Base-by-base conservation (phyloP, 1,284 basidiomycete genomes). In the Uromyces viciae-fabae region DNA sequence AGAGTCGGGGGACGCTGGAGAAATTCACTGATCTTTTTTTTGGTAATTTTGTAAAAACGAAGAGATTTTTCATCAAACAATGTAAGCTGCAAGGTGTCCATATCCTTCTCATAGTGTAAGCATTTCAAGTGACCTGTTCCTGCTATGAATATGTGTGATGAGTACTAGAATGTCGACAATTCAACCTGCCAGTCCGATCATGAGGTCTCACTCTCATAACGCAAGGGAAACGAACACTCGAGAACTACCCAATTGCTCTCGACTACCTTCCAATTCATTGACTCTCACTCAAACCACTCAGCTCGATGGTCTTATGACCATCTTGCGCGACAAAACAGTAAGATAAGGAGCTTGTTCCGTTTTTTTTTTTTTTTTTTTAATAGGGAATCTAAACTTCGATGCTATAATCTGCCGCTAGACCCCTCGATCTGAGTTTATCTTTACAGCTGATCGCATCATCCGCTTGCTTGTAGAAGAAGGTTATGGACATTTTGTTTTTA, bases 301-400 rank as follows among this genome's bases (percentile, higher is more conserved):
- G 87, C 91, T 99, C 42, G 95, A 98, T 86, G 95, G 95, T 0
- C 88, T 98, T 25, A 93, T 97, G 87, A 98, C 97, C 19, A 96
- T 98, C 87, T 96, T 99, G 85, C 88, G 95, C 71, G 91, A 95
- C 86, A 93, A 92, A 87, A 90, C 91, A 79, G 95, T 94, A 1
- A 90, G 86, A 46, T 82, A n/a, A 4, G 3, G 31, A 62, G 17
- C 17, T 19, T 28, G 87, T 87, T 87, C 75, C 81, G 85, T 8
- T 38, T 56, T 4, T 22, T 22, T 11, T 11, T 1, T 17, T 80
- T 69, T 77, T 42, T 81, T n/a, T n/a, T n/a, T n/a, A n/a, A n/a
- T n/a, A n/a, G n/a, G 33, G 8, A 22, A 7, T 54, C n/a, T 31
- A 17, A 38, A 15, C 19, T n/a, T 40, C 3, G 42, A 11, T 56